Base-by-base conservation (phyloP, 1,284 basidiomycete genomes). In the Ustilago curta region DNA sequence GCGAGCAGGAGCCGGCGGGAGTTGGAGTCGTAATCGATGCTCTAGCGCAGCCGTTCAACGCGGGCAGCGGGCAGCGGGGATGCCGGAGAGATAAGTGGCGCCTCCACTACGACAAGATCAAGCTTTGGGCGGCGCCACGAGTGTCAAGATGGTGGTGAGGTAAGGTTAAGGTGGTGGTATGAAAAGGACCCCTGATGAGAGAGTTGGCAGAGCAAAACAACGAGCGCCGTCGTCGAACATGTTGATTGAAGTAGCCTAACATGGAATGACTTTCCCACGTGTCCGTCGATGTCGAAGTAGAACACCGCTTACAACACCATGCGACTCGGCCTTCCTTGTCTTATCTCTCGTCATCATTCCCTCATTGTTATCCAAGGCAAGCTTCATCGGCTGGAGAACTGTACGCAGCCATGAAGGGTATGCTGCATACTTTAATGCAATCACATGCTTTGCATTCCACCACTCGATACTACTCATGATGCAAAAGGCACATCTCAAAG, bases 251-350 rank as follows among this genome's bases (percentile, higher is more conserved):
- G 21, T 8, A 39, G 37, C 37, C 52, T 62, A 56, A 62, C 60
- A 61, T n/a, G n/a, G n/a, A n/a, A n/a, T n/a, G n/a, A n/a, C n/a
- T n/a, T n/a, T n/a, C n/a, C n/a, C n/a, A n/a, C n/a, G n/a, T n/a
- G n/a, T n/a, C n/a, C n/a, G 45, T 12, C 19, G 42, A 45, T 19
- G 40, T 59, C n/a, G 40, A 40, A 43, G 57, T 18, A 25, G 27
- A 11, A n/a, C n/a, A n/a, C n/a, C n/a, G n/a, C n/a, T n/a, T n/a
- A n/a, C n/a, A n/a, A n/a, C n/a, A n/a, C n/a, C n/a, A n/a, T n/a
- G n/a, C 48, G 49, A 59, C 57, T 59, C 29, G 44, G 57, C 57
- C 48, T 29, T 51, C 23, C 56, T 49, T 25, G n/a, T 44, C 43
- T 31, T 14, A 11, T 19, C 48, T 19, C 49, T 51, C 49, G 40